Evolutionary conservation across 441 rosid genomes (phyloP).

Genomic region (Croton laevigatus): DNA sequence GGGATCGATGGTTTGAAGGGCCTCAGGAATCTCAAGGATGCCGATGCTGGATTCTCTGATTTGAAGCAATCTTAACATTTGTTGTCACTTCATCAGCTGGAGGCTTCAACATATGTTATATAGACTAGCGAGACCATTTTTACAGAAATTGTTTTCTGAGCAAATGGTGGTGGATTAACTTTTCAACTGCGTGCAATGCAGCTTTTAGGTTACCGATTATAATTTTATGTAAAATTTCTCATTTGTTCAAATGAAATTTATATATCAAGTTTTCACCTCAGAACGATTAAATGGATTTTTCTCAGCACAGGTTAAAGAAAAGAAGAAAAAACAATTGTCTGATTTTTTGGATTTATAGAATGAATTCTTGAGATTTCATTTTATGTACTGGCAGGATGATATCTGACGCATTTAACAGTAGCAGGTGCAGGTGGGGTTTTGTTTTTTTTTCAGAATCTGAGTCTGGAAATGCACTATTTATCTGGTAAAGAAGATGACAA

Average conservation of each 20-base stretch:
- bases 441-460: too few relatives aligned
- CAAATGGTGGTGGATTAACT: conserved; percentile 10
- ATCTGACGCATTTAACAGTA: neutral
- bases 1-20: conserved; percentile 92
- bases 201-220: conserved; percentile 6
- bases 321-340: neutral
- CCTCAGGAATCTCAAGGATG: conserved; percentile 67
- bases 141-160: conserved; percentile 1
- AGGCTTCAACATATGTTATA: conserved; percentile 18
- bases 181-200: conserved; percentile 9
- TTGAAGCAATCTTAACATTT: conserved; percentile 23
- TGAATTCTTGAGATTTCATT: neutral
- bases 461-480: too few relatives aligned
- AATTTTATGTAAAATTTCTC: conserved; percentile 1
- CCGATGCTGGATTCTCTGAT: conserved; percentile 69
- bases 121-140: conserved; percentile 2
- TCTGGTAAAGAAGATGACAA: too few relatives aligned
- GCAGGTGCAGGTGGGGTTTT: too few relatives aligned
- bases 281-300: neutral
- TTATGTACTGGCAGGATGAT: neutral
- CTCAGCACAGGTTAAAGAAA: conserved; percentile 2
- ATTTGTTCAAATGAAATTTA: conserved; percentile 1
- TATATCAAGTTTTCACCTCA: conserved; percentile 7
- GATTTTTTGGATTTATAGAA: neutral
- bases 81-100: conserved; percentile 17